phyloP scores from a whole-genome alignment of 129 eudicot genomes.

The Cynara cardunculus region DNA sequence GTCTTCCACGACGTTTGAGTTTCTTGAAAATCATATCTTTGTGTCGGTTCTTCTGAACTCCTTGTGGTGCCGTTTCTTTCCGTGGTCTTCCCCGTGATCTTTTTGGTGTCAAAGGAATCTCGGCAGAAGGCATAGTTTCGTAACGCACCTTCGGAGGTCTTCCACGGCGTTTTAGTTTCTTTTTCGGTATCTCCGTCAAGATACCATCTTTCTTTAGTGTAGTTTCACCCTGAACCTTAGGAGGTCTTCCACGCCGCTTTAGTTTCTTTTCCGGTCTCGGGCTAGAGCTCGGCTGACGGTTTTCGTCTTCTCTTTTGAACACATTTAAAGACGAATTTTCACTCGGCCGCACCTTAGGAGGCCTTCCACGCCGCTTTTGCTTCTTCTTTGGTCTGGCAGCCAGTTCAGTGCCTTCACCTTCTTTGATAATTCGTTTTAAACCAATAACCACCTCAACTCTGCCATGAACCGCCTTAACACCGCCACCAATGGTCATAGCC shows the following conservation, averaged over 20 bases:
- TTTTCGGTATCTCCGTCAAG: constrained; percentile 12
- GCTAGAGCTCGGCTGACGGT: neutral
- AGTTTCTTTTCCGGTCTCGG: constrained; percentile 26
- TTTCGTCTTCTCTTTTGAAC: constrained; percentile 6
- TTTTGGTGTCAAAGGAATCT: constrained; percentile 2
- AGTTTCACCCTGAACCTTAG: constrained; percentile 15
- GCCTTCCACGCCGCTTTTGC: constrained; percentile 18
- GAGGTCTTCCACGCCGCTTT: constrained; percentile 25
- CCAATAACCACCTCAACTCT: constrained; percentile 7
- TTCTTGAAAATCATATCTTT: constrained; percentile 16
- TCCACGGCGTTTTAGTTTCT: constrained; percentile 27
- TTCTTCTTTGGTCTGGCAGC: constrained; percentile 1
- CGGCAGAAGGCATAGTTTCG: neutral
- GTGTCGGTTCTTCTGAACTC: neutral
- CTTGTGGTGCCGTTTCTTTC: constrained; percentile 2
- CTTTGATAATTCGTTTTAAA: constrained; percentile 2
- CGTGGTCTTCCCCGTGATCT: constrained; percentile 12
- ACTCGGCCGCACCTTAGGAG: constrained; percentile 9
- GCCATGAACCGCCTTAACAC: constrained; percentile 24
- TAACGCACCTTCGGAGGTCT: constrained; percentile 28
- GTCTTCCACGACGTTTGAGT: constrained; percentile 30
- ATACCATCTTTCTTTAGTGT: neutral
- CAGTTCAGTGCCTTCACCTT: neutral
- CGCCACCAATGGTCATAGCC: constrained; percentile 22
- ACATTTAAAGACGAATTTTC: neutral